phyloP scores from a whole-genome alignment of 371 early-diverging fungal species.

The Batrachochytrium dendrobatidis region DNA sequence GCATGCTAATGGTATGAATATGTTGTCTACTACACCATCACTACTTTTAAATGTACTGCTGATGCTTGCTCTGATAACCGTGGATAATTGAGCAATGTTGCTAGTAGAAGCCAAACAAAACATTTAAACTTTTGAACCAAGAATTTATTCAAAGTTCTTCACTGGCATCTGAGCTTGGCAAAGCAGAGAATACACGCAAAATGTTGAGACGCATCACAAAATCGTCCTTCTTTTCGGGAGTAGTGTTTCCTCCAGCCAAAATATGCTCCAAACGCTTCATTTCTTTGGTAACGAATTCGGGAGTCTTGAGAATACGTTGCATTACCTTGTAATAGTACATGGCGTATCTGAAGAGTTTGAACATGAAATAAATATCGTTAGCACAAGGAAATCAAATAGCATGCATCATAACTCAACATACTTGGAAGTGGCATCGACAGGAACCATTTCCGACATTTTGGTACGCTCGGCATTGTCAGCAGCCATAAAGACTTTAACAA shows the following conservation, averaged over 20 bases:
- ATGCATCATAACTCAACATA: conserved; percentile 9
- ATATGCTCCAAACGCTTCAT: conserved; percentile 63
- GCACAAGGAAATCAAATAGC: not conserved
- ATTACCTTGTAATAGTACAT: conserved; percentile 68
- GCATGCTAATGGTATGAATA: too few relatives aligned
- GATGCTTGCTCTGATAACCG: too few relatives aligned
- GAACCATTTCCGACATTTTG: conserved; percentile 29
- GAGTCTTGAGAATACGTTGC: conserved; percentile 56
- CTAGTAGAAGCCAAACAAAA: too few relatives aligned
- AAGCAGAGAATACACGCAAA: conserved; percentile 44
- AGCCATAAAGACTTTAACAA: conserved; percentile 57
- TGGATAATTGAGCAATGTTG: too few relatives aligned
- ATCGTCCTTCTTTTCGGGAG: conserved; percentile 59
- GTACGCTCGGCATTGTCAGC: conserved; percentile 25
- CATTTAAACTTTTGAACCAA: too few relatives aligned
- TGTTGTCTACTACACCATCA: too few relatives aligned
- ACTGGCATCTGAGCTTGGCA: too few relatives aligned
- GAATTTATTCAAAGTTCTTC: not conserved
- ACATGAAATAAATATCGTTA: too few relatives aligned
- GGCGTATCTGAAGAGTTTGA: conserved; percentile 27
- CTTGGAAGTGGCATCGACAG: conserved; percentile 24
- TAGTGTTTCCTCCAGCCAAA: conserved; percentile 48
- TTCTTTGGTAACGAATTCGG: conserved; percentile 58
- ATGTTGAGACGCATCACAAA: conserved; percentile 72
- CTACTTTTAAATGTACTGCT: too few relatives aligned